Percentiles rank a stretch among this genome's conserved stretches.
Conservation (phyloP, 2,329 filamentous ascomycete species). For the Sordariomycetes sp. region DNA sequence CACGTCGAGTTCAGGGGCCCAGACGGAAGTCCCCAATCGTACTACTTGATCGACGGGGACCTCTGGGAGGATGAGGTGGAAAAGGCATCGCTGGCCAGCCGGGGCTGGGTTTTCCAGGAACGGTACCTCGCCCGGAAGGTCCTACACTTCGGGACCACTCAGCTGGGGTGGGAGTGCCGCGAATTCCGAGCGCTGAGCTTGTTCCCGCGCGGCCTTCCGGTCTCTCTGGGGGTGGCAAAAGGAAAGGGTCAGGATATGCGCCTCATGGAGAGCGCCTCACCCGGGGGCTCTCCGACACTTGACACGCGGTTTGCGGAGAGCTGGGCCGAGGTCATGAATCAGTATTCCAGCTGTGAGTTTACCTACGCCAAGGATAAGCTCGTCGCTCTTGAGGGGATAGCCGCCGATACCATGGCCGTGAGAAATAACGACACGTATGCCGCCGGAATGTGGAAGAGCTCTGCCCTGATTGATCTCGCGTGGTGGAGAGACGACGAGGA, state of each 20-base stretch:
- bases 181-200: not conserved
- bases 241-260: not conserved
- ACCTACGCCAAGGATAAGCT: not conserved
- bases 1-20: not conserved
- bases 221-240: not conserved
- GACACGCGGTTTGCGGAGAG: not conserved
- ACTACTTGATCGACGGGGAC: not conserved
- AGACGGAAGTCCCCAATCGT: not conserved
- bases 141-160: not conserved
- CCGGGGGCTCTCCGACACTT: not conserved
- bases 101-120: conserved; percentile 1
- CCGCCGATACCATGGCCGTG: not conserved
- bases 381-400: not conserved
- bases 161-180: conserved; percentile 1
- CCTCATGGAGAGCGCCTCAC: too few relatives aligned
- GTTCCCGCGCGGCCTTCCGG: not conserved
- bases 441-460: not conserved
- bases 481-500: not conserved
- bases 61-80: not conserved
- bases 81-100: not conserved
- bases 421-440: not conserved
- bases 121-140: not conserved
- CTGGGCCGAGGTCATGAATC: not conserved
- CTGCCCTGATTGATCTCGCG: not conserved
- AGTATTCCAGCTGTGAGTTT: not conserved